phyloP scores from a whole-genome alignment of 305 asterid species.

The Caryopteris hybrid region DNA sequence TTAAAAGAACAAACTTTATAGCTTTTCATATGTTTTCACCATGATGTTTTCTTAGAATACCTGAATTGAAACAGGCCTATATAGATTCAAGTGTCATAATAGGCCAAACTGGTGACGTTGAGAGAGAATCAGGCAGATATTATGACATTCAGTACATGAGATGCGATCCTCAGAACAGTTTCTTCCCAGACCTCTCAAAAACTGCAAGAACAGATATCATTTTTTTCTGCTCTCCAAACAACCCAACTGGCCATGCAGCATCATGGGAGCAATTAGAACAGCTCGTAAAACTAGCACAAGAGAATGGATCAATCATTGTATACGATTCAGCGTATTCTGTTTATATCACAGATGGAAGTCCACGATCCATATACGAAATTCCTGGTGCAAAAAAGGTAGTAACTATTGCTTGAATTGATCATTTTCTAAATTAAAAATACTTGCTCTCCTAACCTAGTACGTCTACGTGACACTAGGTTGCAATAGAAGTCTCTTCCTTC shows the following conservation, averaged over 20 bases:
- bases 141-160: slow-evolving; percentile 60
- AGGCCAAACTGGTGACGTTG: slow-evolving; percentile 70
- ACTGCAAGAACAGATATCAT: slow-evolving; percentile 64
- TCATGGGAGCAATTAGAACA: slow-evolving; percentile 51
- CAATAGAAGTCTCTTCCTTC: slow-evolving; percentile 84
- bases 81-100: slow-evolving; percentile 77
- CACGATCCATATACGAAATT: slow-evolving; percentile 75
- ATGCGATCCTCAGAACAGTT: slow-evolving; percentile 54
- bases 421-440: background rate
- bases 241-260: slow-evolving; percentile 89
- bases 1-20: no score
- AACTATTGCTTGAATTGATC: background rate
- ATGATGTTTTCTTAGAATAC: background rate
- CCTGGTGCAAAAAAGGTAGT: slow-evolving; percentile 83
- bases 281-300: slow-evolving; percentile 60
- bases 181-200: slow-evolving; percentile 64
- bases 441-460: background rate
- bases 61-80: slow-evolving; percentile 53
- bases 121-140: slow-evolving; percentile 48
- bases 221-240: slow-evolving; percentile 84
- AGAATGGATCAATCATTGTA: slow-evolving; percentile 74
- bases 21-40: background rate
- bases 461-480: slow-evolving; percentile 44
- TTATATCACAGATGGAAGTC: slow-evolving; percentile 62
- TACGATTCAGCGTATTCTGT: slow-evolving; percentile 77